Base-by-base conservation (phyloP, 2,329 filamentous ascomycete species). In the Truncatella angustata region DNA sequence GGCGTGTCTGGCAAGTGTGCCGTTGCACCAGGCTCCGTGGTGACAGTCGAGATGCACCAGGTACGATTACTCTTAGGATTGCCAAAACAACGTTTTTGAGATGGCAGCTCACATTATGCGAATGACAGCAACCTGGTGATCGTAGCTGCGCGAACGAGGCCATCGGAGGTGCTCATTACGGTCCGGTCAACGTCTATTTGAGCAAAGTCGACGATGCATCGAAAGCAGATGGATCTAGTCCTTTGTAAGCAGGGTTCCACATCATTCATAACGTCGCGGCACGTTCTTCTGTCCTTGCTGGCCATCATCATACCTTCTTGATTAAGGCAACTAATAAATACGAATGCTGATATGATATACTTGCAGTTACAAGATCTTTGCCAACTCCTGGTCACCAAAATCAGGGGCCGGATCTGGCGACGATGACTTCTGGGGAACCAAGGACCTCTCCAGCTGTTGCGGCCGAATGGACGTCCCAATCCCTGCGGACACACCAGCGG, bases 21-120 rank as follows among this genome's bases (percentile, higher is more conserved):
- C 18, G 75, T 79, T 26, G 64, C 66, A 26, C 76, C 76, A 3
- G 78, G 79, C 3, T 66, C 68, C 4, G 76, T 69, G 0, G 73
- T 82, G 12, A 81, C 79, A 0, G 70, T 82, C 6, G 80, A 83
- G 65, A 83, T 84, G 77, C 80, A 84, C 66, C 74, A 76, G 61
- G 69, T 71, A 55, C 6, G 58, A 43, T 9, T 28, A n/a, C n/a
- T n/a, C n/a, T n/a, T n/a, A n/a, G n/a, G 28, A 16, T 14, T 32
- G 28, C 28, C 7, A 14, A 32, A 32, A 32, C 14, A 32, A n/a
- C n/a, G 28, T 32, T 7, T 7, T 14, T 32, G 14, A 32, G 28
- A 14, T 32, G 14, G 7, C 7, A 9, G 28, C 28, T 32, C 7
- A 32, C 14, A n/a, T 49, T 14, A 6, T 14, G 23, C n/a, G 10